Conservation (phyloP, 2,329 filamentous ascomycete genomes). For the Aspergillus eucalypticola region DNA sequence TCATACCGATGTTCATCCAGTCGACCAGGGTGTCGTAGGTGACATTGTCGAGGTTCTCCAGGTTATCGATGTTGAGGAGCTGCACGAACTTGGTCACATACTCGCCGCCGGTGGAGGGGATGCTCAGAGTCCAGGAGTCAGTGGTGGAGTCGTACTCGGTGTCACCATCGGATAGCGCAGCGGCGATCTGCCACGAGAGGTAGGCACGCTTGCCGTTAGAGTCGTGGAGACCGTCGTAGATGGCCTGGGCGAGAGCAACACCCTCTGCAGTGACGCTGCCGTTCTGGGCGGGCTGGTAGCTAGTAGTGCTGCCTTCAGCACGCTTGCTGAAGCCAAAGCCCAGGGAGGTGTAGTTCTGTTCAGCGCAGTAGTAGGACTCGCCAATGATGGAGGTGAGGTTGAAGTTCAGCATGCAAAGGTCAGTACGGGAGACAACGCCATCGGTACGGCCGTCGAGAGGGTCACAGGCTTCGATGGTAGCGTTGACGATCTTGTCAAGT, state of each 20-base stretch:
- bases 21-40: slow-evolving; percentile 59
- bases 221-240: slow-evolving; percentile 46
- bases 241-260: slow-evolving; percentile 37
- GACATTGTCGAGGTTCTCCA: slow-evolving; percentile 48
- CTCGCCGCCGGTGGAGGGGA: slow-evolving; percentile 41
- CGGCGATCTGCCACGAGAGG: slow-evolving; percentile 35
- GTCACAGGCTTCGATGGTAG: slow-evolving; percentile 58
- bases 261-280: slow-evolving; percentile 32
- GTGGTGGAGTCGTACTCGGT: slow-evolving; percentile 32
- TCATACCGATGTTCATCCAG: slow-evolving; percentile 55
- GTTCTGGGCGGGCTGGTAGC: slow-evolving; percentile 34
- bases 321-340: slow-evolving; percentile 33
- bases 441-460: slow-evolving; percentile 57
- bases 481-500: slow-evolving; percentile 46
- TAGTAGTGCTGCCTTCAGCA: slow-evolving; percentile 25
- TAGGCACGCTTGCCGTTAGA: slow-evolving; percentile 44
- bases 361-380: slow-evolving; percentile 48
- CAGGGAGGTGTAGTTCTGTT: slow-evolving; percentile 27
- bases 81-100: slow-evolving; percentile 36
- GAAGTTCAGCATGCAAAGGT: slow-evolving; percentile 51
- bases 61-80: slow-evolving; percentile 37
- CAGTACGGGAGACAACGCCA: slow-evolving; percentile 54
- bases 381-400: slow-evolving; percentile 52
- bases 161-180: slow-evolving; percentile 29
- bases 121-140: slow-evolving; percentile 31